Conservation (phyloP, 1,139 yeast species). For the Sugiyamaella sp. region DNA sequence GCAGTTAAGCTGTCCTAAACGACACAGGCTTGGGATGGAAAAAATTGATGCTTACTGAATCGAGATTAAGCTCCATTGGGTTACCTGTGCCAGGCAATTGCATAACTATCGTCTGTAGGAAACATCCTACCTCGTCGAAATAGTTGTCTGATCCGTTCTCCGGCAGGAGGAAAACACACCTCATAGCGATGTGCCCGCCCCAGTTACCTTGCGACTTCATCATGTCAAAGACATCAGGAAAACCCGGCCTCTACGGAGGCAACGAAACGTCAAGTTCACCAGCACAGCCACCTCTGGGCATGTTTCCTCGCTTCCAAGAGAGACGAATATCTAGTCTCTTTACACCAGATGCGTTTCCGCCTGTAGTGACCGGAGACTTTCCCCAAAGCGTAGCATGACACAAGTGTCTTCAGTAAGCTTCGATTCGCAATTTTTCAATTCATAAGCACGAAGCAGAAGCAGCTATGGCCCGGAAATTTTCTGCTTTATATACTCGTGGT, state of each 20-base stretch:
- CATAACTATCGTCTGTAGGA: slow-evolving; percentile 76
- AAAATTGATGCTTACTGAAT: slow-evolving; percentile 41
- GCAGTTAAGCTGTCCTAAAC: slow-evolving; percentile 29
- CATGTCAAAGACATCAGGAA: slow-evolving; percentile 17
- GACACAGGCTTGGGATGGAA: slow-evolving; percentile 44
- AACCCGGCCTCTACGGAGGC: slow-evolving; percentile 26
- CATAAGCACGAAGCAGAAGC: slow-evolving; percentile 26
- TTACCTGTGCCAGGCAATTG: slow-evolving; percentile 61
- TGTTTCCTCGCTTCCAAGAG: neutral
- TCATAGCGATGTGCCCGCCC: slow-evolving; percentile 11
- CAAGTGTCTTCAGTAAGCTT: slow-evolving; percentile 58
- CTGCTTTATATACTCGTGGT: neutral
- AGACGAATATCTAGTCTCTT: slow-evolving; percentile 23
- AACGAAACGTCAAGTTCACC: slow-evolving; percentile 25
- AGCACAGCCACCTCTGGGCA: slow-evolving; percentile 45
- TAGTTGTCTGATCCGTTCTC: slow-evolving; percentile 24
- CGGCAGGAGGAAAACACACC: slow-evolving; percentile 19
- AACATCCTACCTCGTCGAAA: slow-evolving; percentile 62
- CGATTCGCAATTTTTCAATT: slow-evolving; percentile 74
- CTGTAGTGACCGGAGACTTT: slow-evolving; percentile 84
- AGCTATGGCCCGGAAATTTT: slow-evolving; percentile 10
- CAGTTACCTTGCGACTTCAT: slow-evolving; percentile 20
- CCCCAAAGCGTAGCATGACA: slow-evolving; percentile 68
- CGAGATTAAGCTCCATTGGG: slow-evolving; percentile 89
- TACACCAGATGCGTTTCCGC: slow-evolving; percentile 62